A percentile compares a stretch with the other conserved stretches of the same genome.
These are phyloP conservation scores for Trypethelium eluteriae DNA, from an alignment of 495 filamentous ascomycete species.

Conservation along the genomic window DNA sequence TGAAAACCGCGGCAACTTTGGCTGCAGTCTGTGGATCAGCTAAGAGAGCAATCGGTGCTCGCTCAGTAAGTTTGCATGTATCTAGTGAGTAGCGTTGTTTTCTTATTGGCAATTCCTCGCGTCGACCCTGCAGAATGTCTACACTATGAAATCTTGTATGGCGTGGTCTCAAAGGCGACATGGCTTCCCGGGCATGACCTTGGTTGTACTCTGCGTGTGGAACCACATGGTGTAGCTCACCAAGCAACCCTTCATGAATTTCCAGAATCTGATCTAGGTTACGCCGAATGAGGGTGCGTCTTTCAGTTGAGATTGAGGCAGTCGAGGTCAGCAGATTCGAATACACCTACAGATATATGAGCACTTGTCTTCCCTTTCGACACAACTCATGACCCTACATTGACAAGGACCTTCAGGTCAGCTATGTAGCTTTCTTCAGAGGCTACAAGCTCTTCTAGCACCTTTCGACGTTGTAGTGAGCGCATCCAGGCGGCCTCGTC, in stretches of 20 bases:
- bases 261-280: constrained; percentile 63
- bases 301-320: constrained; percentile 47
- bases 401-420: constrained; percentile 75
- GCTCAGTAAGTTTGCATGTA: constrained; percentile 19
- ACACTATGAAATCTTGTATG: constrained; percentile 50
- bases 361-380: neutral
- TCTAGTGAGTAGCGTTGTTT: constrained; percentile 12
- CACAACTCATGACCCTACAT: constrained; percentile 45
- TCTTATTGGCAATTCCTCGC: constrained; percentile 16
- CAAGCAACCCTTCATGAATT: constrained; percentile 62
- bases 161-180: constrained; percentile 14
- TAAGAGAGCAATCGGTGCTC: constrained; percentile 39
- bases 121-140: constrained; percentile 47
- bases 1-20: constrained; percentile 70
- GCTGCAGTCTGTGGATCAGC: constrained; percentile 65
- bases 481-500: constrained; percentile 67
- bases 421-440: constrained; percentile 86
- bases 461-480: constrained; percentile 62
- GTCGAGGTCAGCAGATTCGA: constrained; percentile 57
- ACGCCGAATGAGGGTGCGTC: constrained; percentile 54
- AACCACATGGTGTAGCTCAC: constrained; percentile 54
- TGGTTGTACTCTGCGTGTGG: constrained; percentile 57
- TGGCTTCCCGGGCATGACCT: constrained; percentile 17
- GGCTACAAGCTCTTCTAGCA: constrained; percentile 72
- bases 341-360: constrained; percentile 48